Evolutionary conservation across 2,329 filamentous ascomycete species (phyloP).

Genomic region (Colletotrichum navitas): DNA sequence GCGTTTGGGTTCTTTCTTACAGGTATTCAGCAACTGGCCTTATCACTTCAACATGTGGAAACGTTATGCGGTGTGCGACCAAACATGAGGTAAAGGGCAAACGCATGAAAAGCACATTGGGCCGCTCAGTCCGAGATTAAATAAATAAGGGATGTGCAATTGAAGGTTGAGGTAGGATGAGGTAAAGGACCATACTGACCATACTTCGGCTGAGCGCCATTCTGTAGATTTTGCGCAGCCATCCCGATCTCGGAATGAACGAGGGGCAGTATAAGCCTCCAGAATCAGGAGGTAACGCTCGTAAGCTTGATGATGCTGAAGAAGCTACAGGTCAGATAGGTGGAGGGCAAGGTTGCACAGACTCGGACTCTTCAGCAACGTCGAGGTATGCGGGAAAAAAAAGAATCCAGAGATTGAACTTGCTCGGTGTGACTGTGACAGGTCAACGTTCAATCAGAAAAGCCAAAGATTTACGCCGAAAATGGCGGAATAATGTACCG

Average conservation of each 20-base stretch:
- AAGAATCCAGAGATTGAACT: constrained; percentile 26
- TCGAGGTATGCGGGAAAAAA: constrained; percentile 33
- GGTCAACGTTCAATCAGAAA: constrained; percentile 22
- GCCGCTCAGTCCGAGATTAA: constrained; percentile 5
- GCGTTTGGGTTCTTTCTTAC: constrained; percentile 73
- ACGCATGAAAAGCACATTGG: neutral
- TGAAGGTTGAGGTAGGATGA: constrained; percentile 22
- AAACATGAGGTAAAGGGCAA: neutral
- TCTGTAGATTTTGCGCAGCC: constrained; percentile 44
- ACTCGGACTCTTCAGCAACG: constrained; percentile 7
- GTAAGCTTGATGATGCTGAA: constrained; percentile 11
- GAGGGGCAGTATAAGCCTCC: constrained; percentile 15
- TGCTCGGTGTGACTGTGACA: constrained; percentile 25
- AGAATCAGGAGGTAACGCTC: neutral
- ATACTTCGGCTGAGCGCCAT: constrained; percentile 47
- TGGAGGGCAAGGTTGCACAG: constrained; percentile 9
- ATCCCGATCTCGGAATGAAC: constrained; percentile 44
- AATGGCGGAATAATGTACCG: constrained; percentile 33
- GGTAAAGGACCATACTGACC: constrained; percentile 48
- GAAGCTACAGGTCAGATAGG: neutral
- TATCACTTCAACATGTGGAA: constrained; percentile 39
- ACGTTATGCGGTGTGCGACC: neutral
- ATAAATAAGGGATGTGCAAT: neutral
- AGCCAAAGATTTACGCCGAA: constrained; percentile 30
- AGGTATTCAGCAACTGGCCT: constrained; percentile 72